Conservation (phyloP, 108 stramenopile genomes). For the Nannochloropsis gaditana region DNA sequence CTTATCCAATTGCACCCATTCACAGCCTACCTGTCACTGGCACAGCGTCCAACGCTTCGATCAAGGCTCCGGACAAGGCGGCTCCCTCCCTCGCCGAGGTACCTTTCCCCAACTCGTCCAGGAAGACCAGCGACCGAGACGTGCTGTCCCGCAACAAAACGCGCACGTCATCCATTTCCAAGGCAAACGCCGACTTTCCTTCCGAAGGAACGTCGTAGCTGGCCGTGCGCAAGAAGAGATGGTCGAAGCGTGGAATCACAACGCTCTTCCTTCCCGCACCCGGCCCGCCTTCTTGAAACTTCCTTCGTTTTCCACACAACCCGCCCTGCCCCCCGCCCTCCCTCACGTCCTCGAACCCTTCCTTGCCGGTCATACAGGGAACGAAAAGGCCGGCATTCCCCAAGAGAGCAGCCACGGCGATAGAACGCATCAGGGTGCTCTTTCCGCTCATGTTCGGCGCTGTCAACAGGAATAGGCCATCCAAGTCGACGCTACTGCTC, state of each 20-base stretch:
- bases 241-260: constrained; percentile 67
- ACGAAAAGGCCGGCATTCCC: constrained; percentile 50
- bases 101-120: constrained; percentile 90
- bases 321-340: not conserved
- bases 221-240: constrained; percentile 78
- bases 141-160: constrained; percentile 73
- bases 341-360: not conserved
- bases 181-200: constrained; percentile 82
- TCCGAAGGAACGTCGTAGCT: constrained; percentile 82
- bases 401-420: constrained; percentile 76
- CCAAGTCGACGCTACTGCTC: constrained; percentile 46
- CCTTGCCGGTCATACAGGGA: constrained; percentile 24
- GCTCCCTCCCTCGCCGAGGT: constrained; percentile 61
- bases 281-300: not conserved
- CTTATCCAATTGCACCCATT: too few species aligned
- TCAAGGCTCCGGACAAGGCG: constrained; percentile 44
- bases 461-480: constrained; percentile 70
- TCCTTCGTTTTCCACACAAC: not conserved
- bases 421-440: constrained; percentile 82
- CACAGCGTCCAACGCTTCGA: constrained; percentile 39
- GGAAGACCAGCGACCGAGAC: constrained; percentile 70
- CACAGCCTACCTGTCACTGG: constrained; percentile 24
- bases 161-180: constrained; percentile 89
- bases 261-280: not conserved
- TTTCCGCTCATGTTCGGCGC: constrained; percentile 96